Base-by-base conservation (phyloP, 2,329 filamentous ascomycete species). In the Colletotrichum navitas region DNA sequence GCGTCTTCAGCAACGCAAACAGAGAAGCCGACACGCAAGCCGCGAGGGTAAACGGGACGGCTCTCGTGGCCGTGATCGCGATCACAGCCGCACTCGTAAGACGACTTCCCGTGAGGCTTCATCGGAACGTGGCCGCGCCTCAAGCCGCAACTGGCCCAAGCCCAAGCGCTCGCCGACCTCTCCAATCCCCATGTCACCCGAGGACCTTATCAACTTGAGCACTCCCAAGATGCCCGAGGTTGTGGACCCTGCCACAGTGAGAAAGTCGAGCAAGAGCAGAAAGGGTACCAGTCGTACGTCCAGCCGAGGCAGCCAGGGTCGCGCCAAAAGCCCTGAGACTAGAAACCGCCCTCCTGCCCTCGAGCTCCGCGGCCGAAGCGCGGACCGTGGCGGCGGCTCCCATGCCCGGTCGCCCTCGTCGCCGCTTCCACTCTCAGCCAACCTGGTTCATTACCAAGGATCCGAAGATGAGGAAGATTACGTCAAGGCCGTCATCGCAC, bases 121-220 rank as follows among this genome's bases (percentile, higher is more conserved):
- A 0, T 89, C 92, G 74, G 92, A 92, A 52, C 90, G 93, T 68
- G 93, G 93, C 26, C 88, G 93, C 73, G 87, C 87, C 32, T 84
- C 87, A 16, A 86, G 88, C 55, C 88, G 91, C 29, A 92, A 91
- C 74, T 94, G 86, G 68, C 82, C 92, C 73, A 92, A 90, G 77
- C 89, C 92, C 24, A 97, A 97, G 81, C 88, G 93, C 29, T 98
- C 95, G 1, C 95, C 95, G 0, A 97, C 94, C 2, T 98, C 95
- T 0, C 95, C 95, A 0, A 88, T 97, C 2, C 94, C 95, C 3
- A 98, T 98, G 95, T 97, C 95, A 3, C 94, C 94, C 0, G 94
- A 97, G 76, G 94, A 98, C 76, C 79, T 93, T 71, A 89, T 90
- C 77, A 91, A 88, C 75, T 81, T 92, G 61, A 88, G 87, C 73